Percentiles rank a stretch among this genome's conserved stretches.
Conservation (phyloP, 2,329 filamentous ascomycete species). For the Hortaea sp. region DNA sequence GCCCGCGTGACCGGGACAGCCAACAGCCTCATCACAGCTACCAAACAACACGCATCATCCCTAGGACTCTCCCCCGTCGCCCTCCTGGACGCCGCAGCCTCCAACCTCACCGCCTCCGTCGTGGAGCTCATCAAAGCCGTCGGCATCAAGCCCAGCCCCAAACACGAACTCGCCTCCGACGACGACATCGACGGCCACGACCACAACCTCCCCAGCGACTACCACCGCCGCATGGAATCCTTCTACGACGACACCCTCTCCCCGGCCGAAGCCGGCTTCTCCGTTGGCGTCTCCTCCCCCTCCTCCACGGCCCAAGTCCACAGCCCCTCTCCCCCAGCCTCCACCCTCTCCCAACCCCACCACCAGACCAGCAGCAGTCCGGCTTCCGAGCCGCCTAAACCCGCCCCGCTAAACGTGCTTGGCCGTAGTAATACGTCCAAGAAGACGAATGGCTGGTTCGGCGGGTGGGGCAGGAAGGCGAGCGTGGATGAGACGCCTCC, state of each 20-base stretch:
- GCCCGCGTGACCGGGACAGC: slow-evolving; percentile 80
- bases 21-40: slow-evolving; percentile 89
- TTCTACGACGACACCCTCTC: slow-evolving; percentile 10
- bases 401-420: slow-evolving; percentile 4
- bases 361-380: background rate
- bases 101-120: slow-evolving; percentile 74
- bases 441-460: slow-evolving; percentile 8
- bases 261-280: background rate
- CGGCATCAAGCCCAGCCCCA: slow-evolving; percentile 54
- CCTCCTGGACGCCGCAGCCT: slow-evolving; percentile 82
- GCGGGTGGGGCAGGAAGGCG: slow-evolving; percentile 7
- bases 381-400: background rate
- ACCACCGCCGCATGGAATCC: slow-evolving; percentile 1
- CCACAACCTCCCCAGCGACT: background rate
- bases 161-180: slow-evolving; percentile 4
- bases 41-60: slow-evolving; percentile 78
- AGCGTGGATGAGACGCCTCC: slow-evolving; percentile 5
- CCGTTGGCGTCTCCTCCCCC: background rate
- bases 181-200: slow-evolving; percentile 5
- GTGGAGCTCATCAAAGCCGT: slow-evolving; percentile 76
- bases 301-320: background rate
- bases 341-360: background rate
- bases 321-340: background rate
- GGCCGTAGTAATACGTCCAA: slow-evolving; percentile 5
- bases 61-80: slow-evolving; percentile 87